Conservation (phyloP, 2,329 filamentous ascomycete species). For the Bipolaris gigantea region DNA sequence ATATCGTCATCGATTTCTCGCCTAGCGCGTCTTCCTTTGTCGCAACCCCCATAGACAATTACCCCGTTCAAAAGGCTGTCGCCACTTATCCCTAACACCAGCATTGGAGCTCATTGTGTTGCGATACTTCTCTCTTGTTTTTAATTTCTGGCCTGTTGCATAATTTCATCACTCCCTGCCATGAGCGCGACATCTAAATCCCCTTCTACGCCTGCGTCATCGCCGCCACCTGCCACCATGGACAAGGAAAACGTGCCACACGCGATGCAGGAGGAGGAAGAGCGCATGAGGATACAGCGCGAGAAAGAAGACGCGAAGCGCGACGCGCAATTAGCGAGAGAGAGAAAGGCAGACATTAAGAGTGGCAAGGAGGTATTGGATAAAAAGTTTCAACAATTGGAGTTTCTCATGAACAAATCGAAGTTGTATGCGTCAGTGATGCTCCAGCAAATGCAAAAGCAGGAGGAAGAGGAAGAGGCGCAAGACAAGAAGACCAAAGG, state of each 20-base stretch:
- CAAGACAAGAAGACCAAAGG: constrained; percentile 52
- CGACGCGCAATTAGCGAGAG: constrained; percentile 48
- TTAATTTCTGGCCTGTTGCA: background rate
- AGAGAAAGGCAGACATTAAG: constrained; percentile 51
- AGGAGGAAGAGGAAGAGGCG: constrained; percentile 52
- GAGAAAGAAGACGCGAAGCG: constrained; percentile 51
- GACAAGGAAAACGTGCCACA: constrained; percentile 38
- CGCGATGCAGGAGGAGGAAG: constrained; percentile 51
- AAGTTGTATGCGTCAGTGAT: constrained; percentile 55
- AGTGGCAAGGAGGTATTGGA: constrained; percentile 52
- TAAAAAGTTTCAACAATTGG: constrained; percentile 55
- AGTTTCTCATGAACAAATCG: constrained; percentile 54
- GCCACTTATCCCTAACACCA: constrained; percentile 15
- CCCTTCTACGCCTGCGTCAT: constrained; percentile 39
- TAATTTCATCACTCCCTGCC: constrained; percentile 29
- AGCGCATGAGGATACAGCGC: constrained; percentile 48
- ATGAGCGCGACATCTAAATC: constrained; percentile 25
- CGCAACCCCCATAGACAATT: constrained; percentile 12
- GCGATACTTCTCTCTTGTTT: background rate
- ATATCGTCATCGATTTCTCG: constrained; percentile 26
- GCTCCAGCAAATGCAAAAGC: constrained; percentile 56
- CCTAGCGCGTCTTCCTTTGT: constrained; percentile 30
- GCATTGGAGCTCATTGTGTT: background rate
- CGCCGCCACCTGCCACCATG: constrained; percentile 37
- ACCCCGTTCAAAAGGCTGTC: constrained; percentile 8